These are phyloP conservation scores for Cyberlindnera maclurae DNA, from an alignment of 805 yeast genomes.

Conservation along the genomic window DNA sequence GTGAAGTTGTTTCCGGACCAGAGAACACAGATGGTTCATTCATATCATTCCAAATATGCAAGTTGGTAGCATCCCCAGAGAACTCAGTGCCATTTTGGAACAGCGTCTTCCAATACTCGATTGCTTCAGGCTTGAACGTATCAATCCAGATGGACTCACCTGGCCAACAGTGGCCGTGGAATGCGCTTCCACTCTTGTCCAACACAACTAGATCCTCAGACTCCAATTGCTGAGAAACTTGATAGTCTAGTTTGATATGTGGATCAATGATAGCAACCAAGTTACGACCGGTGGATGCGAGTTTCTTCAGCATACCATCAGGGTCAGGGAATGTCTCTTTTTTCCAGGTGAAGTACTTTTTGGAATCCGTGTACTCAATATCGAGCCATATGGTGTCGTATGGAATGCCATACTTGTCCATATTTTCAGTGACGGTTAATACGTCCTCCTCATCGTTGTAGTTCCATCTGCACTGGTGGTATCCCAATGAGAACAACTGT, in stretches of 20 bases:
- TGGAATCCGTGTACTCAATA: conserved; percentile 81
- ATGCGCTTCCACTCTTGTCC: conserved; percentile 41
- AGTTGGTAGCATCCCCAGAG: conserved; percentile 49
- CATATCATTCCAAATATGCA: conserved; percentile 96
- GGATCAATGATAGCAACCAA: conserved; percentile 88
- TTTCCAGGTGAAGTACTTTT: conserved; percentile 92
- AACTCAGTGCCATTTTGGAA: conserved; percentile 40
- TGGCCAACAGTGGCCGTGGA: conserved; percentile 95
- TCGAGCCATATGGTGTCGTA: conserved; percentile 94
- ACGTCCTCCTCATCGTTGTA: conserved; percentile 87
- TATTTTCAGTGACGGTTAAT: conserved; percentile 54
- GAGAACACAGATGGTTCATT: conserved; percentile 92
- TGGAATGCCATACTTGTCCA: conserved; percentile 74
- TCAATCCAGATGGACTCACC: conserved; percentile 95
- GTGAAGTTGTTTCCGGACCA: conserved; percentile 92
- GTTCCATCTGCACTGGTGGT: conserved; percentile 98
- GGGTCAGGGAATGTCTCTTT: conserved; percentile 68
- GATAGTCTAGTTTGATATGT: conserved; percentile 70
- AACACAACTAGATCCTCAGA: conserved; percentile 39
- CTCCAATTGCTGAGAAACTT: conserved; percentile 48
- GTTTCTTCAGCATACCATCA: conserved; percentile 50
- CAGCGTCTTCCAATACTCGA: conserved; percentile 51
- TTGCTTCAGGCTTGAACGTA: conserved; percentile 59
- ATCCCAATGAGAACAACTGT: conserved; percentile 70
- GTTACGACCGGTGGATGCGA: conserved; percentile 71